phyloP scores from a whole-genome alignment of 2,329 filamentous ascomycete species.

The Apiospora kogelbergensis region DNA sequence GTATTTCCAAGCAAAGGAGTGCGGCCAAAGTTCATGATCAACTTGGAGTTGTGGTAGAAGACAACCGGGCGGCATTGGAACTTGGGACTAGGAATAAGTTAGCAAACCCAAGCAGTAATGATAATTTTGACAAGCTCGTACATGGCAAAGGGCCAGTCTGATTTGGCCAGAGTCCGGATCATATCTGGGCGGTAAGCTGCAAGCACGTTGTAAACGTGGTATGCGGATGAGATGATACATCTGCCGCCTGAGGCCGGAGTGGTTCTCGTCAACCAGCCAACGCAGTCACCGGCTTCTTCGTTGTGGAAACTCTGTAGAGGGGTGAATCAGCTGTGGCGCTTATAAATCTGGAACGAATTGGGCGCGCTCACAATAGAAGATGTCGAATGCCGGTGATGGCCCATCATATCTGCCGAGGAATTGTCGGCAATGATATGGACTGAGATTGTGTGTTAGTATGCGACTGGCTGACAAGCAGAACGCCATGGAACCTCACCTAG shows the following conservation, averaged over 20 bases:
- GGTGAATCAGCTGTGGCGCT: too few species aligned
- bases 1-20: conserved; percentile 54
- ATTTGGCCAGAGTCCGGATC: conserved; percentile 44
- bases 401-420: conserved; percentile 45
- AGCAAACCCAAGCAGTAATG: conserved; percentile 9
- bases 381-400: conserved; percentile 60
- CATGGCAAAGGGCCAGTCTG: conserved; percentile 67
- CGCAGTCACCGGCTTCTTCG: too few species aligned
- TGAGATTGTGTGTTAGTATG: conserved; percentile 25
- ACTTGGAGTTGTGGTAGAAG: conserved; percentile 48
- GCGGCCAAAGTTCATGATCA: conserved; percentile 61
- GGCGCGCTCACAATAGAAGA: conserved; percentile 49
- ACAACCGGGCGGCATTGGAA: conserved; percentile 60
- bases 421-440: conserved; percentile 60
- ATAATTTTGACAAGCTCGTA: conserved; percentile 36
- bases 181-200: too few species aligned
- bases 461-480: neutral
- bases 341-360: neutral
- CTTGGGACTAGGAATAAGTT: conserved; percentile 41
- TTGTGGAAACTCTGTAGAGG: too few species aligned
- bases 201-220: too few species aligned
- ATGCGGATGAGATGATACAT: too few species aligned
- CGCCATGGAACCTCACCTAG: conserved; percentile 42
- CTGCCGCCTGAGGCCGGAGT: conserved; percentile 23
- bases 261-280: too few species aligned